A percentile compares a stretch with the other conserved stretches of the same genome.
Evolutionary conservation across 2,329 filamentous ascomycete genomes (phyloP).

Genomic region (Penicillium sclerotigenum): DNA sequence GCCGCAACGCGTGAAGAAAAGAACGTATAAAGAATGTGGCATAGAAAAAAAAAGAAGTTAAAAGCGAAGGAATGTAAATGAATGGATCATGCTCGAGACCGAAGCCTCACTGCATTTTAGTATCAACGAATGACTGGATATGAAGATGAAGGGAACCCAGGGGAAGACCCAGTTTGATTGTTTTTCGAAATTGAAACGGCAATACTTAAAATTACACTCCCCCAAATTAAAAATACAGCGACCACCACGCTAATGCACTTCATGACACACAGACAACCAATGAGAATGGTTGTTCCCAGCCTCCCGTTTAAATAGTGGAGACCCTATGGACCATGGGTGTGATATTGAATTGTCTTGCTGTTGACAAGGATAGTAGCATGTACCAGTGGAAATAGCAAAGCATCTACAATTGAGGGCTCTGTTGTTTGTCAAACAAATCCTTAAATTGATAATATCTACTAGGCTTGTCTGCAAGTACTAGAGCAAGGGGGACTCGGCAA

Average conservation of each 20-base stretch:
- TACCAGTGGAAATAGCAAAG: background rate
- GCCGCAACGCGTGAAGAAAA: slow-evolving; percentile 21
- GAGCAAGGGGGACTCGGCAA: slow-evolving; percentile 1
- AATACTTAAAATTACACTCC: slow-evolving; percentile 1
- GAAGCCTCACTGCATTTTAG: slow-evolving; percentile 17
- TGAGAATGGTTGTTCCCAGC: background rate
- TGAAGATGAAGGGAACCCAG: slow-evolving; percentile 3
- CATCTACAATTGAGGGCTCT: background rate
- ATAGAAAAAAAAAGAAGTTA: slow-evolving; percentile 3
- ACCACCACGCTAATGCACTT: slow-evolving; percentile 2
- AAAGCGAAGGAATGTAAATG: slow-evolving; percentile 16
- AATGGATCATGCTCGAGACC: slow-evolving; percentile 16
- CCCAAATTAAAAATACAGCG: slow-evolving; percentile 5
- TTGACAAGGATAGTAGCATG: background rate
- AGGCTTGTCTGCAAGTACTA: background rate
- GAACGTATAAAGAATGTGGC: slow-evolving; percentile 17
- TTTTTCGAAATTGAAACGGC: slow-evolving; percentile 2
- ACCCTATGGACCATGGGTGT: slow-evolving; percentile 1
- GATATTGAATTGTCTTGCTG: background rate
- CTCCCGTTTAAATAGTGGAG: slow-evolving; percentile 5
- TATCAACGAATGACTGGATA: slow-evolving; percentile 32
- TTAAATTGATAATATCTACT: background rate
- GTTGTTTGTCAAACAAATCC: background rate
- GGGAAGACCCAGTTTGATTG: slow-evolving; percentile 2
- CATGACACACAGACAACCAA: background rate